Conservation (phyloP, 257 asterid species). For the Primulina tabacum region DNA sequence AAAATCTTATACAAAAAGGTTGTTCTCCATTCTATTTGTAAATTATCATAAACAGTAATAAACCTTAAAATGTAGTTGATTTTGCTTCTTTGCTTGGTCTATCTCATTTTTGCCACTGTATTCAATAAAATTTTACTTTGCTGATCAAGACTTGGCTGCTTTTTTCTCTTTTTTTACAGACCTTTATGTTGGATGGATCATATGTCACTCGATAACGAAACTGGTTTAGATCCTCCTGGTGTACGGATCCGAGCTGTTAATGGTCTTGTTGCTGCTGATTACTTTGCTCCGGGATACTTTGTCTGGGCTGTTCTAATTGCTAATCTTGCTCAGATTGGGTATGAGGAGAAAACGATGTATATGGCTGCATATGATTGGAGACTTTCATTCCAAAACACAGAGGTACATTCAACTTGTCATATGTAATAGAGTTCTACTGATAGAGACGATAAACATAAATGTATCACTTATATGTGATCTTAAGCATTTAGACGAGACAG, state of each 20-base stretch:
- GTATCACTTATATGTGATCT: neutral
- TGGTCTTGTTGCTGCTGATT: constrained; percentile 99
- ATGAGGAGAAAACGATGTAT: constrained; percentile 92
- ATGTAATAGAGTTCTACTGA: too few species aligned
- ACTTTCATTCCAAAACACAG: constrained; percentile 92
- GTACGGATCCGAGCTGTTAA: constrained; percentile 82
- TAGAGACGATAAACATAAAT: too few species aligned
- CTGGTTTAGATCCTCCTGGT: constrained; percentile 88
- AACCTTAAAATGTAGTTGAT: too few species aligned
- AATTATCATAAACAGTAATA: too few species aligned
- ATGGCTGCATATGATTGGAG: constrained; percentile 99
- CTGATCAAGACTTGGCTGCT: neutral
- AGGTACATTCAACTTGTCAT: constrained; percentile 40
- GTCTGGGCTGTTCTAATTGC: constrained; percentile 97
- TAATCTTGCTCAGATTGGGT: constrained; percentile 85
- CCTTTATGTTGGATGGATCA: constrained; percentile 97
- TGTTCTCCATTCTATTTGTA: too few species aligned
- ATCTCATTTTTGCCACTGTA: too few species aligned
- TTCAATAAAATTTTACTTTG: neutral
- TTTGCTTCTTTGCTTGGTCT: neutral
- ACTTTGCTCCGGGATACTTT: constrained; percentile 91
- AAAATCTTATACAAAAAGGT: neutral
- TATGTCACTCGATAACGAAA: constrained; percentile 88
- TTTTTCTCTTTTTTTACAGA: constrained; percentile 39
- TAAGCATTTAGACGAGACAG: neutral